phyloP scores from a whole-genome alignment of 257 asterid genomes.

The Agastache rugosa region DNA sequence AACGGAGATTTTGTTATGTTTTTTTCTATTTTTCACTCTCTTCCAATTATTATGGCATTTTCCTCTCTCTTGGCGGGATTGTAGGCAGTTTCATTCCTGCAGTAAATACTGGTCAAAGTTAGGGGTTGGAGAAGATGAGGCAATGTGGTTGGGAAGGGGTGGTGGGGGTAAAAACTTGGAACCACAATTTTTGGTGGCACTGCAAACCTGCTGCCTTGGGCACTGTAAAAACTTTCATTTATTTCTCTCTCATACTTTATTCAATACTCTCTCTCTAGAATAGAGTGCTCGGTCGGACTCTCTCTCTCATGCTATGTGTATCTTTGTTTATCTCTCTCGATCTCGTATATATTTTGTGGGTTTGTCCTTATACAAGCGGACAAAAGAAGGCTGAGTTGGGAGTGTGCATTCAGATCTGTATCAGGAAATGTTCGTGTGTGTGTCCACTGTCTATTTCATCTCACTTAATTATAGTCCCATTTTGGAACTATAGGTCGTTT shows the following conservation, averaged over 20 bases:
- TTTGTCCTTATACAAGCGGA: slow-evolving; percentile 39
- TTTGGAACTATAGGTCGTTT: slow-evolving; percentile 7
- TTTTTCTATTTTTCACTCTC: not conserved
- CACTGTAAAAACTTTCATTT: slow-evolving; percentile 28
- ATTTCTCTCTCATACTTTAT: slow-evolving; percentile 19
- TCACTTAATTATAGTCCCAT: slow-evolving; percentile 21
- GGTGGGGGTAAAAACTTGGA: slow-evolving; percentile 19
- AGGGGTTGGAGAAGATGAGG: slow-evolving; percentile 27
- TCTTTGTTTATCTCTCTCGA: not conserved
- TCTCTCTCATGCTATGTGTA: not conserved
- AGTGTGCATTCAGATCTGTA: slow-evolving; percentile 39
- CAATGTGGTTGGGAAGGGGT: not conserved
- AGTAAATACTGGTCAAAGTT: slow-evolving; percentile 40
- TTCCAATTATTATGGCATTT: not conserved
- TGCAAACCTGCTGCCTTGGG: slow-evolving; percentile 41
- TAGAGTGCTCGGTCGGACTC: not conserved
- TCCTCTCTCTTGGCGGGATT: slow-evolving; percentile 28
- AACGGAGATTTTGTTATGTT: not conserved
- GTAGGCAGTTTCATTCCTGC: not conserved
- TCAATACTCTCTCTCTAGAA: slow-evolving; percentile 22
- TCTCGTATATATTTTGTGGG: not conserved
- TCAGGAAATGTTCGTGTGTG: slow-evolving; percentile 41
- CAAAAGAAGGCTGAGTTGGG: slow-evolving; percentile 43
- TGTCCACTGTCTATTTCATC: slow-evolving; percentile 35
- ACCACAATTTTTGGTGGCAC: slow-evolving; percentile 47